phyloP scores from a whole-genome alignment of 2,329 filamentous ascomycete species.

The Fusarium tjaetaba region DNA sequence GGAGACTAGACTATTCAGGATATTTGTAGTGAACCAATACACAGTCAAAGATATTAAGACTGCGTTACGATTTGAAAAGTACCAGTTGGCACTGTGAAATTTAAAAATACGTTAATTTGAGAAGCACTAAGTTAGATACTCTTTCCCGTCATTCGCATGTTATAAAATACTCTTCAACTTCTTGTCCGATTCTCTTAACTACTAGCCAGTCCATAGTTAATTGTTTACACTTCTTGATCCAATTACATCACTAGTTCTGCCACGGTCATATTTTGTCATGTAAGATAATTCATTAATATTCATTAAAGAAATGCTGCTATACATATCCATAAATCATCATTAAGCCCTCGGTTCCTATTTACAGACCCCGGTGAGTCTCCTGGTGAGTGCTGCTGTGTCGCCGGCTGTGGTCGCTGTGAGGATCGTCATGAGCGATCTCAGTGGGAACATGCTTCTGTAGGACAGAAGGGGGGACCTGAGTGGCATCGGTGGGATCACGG shows the following conservation, averaged over 20 bases:
- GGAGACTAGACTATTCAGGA: not conserved
- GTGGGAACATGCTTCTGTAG: constrained; percentile 59
- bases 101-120: not conserved
- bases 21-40: not conserved
- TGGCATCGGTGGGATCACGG: constrained; percentile 64
- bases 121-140: not conserved
- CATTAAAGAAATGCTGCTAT: constrained; percentile 26
- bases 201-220: not conserved
- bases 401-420: constrained; percentile 54
- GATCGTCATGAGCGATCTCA: constrained; percentile 56
- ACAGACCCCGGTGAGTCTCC: constrained; percentile 60
- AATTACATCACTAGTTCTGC: not conserved
- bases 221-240: not conserved
- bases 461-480: constrained; percentile 67
- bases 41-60: not conserved
- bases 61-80: not conserved
- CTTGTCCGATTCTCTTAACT: not conserved
- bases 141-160: not conserved
- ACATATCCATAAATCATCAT: constrained; percentile 35
- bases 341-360: constrained; percentile 23
- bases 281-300: constrained; percentile 23
- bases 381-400: constrained; percentile 61
- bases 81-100: not conserved
- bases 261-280: not conserved
- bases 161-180: not conserved